Evolutionary conservation across 2,329 filamentous ascomycete genomes (phyloP).

Genomic region (Onygenales sp.): DNA sequence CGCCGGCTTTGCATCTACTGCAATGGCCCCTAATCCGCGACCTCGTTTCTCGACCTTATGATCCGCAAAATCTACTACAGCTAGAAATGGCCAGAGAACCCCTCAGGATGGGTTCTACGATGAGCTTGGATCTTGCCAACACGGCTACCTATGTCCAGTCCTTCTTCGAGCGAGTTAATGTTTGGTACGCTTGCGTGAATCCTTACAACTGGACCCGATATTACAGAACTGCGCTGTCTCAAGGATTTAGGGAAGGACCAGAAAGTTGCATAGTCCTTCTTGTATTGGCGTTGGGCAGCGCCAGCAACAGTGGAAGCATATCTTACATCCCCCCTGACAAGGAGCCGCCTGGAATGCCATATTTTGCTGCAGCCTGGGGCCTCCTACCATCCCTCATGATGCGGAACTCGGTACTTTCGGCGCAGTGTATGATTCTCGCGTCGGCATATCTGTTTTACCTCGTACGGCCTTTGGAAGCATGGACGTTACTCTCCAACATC

Average conservation of each 20-base stretch:
- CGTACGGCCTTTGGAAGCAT: constrained; percentile 72
- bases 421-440: constrained; percentile 71
- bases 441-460: constrained; percentile 77
- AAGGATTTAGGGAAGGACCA: constrained; percentile 66
- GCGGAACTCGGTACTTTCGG: constrained; percentile 65
- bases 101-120: constrained; percentile 48
- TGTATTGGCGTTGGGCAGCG: constrained; percentile 67
- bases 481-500: constrained; percentile 69
- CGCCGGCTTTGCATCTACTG: constrained; percentile 63
- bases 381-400: constrained; percentile 71
- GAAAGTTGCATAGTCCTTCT: constrained; percentile 76
- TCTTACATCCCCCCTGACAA: constrained; percentile 59
- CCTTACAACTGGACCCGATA: constrained; percentile 70
- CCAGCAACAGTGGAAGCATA: constrained; percentile 66
- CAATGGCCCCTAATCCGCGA: constrained; percentile 75
- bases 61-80: constrained; percentile 71
- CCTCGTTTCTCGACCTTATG: constrained; percentile 65
- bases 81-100: constrained; percentile 72
- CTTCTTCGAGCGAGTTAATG: constrained; percentile 71
- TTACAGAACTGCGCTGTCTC: constrained; percentile 64
- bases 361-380: constrained; percentile 72
- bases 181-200: constrained; percentile 81
- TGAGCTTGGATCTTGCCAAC: constrained; percentile 64
- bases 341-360: constrained; percentile 65
- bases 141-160: constrained; percentile 66